Evolutionary conservation across 2,329 filamentous ascomycete species (phyloP), one percentile per base, ranked within the genome.

Genomic region (Pestalotiopsis fici): DNA sequence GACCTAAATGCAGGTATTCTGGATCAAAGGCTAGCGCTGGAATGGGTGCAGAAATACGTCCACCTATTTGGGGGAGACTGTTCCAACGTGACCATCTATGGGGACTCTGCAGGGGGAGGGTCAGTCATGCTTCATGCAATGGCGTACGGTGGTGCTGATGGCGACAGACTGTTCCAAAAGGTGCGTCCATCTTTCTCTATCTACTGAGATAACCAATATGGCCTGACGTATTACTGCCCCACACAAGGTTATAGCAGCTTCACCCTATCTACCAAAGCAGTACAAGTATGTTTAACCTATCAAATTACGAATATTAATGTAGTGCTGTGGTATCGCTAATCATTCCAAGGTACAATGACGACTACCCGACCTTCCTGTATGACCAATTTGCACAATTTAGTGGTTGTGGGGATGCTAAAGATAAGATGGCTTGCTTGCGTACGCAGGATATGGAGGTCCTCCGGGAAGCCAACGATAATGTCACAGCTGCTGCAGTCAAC

Each of bases 21-120:
- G 18, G 62, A 64, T 27, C 43, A 55, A 74, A 78, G 81, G 28
- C 85, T 83, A 39, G 84, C 83, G 0, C 75, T 89, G 3, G 71
- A 83, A 72, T 88, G 87, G 85, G 83, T 88, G 1, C 80, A 85
- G 66, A 76, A 80, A 23, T 75, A 88, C 69, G 86, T 89, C 64
- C 73, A 78, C 39, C 73, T 77, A 9, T 88, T 89, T 68, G 86
- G 87, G 1, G 86, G 87, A 4, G 81, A 88, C 66, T 81, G 82
- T 0, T 68, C 67, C 1, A 82, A 83, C n/a, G 84, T 89, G 1
- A 87, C 85, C 0, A 82, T 88, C 28, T 81, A 80, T 72, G 87
- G 87, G 0, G 82, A 86, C 70, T 85, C 82, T 0, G 86, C 88
- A 0, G 87, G 87, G 2, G 87, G 79, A 0, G 86, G 85, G 0